These are phyloP conservation scores for Cryptococcus sp. DNA, from an alignment of 1,284 basidiomycete genomes.

Conservation along the genomic window DNA sequence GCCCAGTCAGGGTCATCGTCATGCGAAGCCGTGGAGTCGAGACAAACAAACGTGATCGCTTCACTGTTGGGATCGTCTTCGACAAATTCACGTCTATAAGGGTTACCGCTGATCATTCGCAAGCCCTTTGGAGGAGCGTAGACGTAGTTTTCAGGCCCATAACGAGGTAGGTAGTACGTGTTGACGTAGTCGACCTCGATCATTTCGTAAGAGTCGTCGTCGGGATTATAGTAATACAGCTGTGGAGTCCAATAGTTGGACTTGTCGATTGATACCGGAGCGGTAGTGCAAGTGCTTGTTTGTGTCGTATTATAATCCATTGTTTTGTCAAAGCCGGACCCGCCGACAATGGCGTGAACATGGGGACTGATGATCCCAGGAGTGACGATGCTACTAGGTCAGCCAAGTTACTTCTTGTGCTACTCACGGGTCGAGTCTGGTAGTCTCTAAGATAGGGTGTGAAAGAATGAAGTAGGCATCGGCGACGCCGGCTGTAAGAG, in stretches of 20 bases:
- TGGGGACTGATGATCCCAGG: conserved; percentile 23
- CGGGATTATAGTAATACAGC: background rate
- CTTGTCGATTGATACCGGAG: conserved; percentile 37
- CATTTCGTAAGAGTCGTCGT: conserved; percentile 16
- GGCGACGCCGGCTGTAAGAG: background rate
- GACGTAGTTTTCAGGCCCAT: conserved; percentile 11
- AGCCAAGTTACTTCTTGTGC: background rate
- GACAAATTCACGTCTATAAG: conserved; percentile 33
- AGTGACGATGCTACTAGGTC: conserved; percentile 22
- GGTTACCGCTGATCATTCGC: conserved; percentile 38
- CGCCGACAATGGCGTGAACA: conserved; percentile 33
- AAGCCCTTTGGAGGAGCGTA: conserved; percentile 42
- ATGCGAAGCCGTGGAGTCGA: conserved; percentile 32
- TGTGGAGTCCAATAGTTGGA: conserved; percentile 42
- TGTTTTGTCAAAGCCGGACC: conserved; percentile 22
- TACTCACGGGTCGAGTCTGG: conserved; percentile 43
- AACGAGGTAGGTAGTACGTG: conserved; percentile 27
- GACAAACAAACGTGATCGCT: conserved; percentile 22
- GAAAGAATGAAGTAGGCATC: conserved; percentile 42
- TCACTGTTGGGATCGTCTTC: conserved; percentile 31
- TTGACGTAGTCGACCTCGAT: conserved; percentile 11
- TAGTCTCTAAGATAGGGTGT: conserved; percentile 33
- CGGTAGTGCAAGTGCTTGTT: conserved; percentile 28
- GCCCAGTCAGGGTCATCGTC: conserved; percentile 30
- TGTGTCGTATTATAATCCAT: conserved; percentile 32